Percentiles rank a stretch among this genome's conserved stretches.
Conservation (phyloP, 169 alveolate genomes). For the Miamiensis avidus region DNA sequence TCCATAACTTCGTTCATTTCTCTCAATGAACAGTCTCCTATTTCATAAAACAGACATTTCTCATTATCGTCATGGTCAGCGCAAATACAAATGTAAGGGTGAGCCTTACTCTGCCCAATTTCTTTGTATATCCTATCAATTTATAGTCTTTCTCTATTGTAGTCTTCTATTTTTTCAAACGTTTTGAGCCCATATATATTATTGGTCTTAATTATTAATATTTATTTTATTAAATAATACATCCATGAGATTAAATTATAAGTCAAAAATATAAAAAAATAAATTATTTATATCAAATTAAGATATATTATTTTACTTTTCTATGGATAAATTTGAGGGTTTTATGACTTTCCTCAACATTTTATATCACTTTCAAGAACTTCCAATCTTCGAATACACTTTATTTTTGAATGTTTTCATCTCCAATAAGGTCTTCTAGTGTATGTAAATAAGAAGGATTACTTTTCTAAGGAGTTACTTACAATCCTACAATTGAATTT, state of each 20-base stretch:
- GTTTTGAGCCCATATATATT: neutral
- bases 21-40: neutral
- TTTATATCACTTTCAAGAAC: too few relatives aligned
- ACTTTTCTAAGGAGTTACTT: neutral
- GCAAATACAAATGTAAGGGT: neutral
- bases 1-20: neutral
- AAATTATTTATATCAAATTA: too few relatives aligned
- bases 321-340: neutral
- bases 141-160: neutral
- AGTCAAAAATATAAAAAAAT: too few relatives aligned
- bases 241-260: neutral
- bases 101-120: neutral
- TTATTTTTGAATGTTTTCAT: neutral
- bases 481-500: neutral
- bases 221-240: too few relatives aligned
- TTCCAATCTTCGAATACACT: neutral
- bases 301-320: neutral
- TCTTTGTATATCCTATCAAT: neutral
- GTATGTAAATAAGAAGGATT: neutral
- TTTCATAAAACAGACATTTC: neutral
- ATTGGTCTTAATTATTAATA: neutral
- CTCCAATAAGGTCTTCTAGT: neutral
- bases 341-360: neutral
- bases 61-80: neutral
- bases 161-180: neutral